A percentile compares a stretch with the other conserved stretches of the same genome.
Evolutionary conservation across 1,284 basidiomycete species (phyloP).

Genomic region (Ceratobasidium sp.): DNA sequence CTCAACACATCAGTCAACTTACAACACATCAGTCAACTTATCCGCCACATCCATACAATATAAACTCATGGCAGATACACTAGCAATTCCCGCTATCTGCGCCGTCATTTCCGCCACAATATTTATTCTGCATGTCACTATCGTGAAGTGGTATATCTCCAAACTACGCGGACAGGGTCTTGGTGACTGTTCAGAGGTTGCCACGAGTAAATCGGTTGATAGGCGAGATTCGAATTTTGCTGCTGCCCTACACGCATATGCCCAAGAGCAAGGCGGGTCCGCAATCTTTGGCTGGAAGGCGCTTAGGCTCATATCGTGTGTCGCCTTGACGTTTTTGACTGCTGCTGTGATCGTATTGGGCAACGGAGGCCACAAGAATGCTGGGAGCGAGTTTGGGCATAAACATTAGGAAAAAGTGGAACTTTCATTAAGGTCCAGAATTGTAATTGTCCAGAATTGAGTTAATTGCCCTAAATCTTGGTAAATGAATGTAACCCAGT

Average conservation of each 20-base stretch:
- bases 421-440: too few species aligned
- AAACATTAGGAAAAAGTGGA: constrained; percentile 8
- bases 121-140: constrained; percentile 1
- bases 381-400: background rate
- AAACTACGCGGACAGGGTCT: background rate
- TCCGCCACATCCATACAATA: constrained; percentile 2
- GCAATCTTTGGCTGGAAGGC: constrained; percentile 34
- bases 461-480: too few species aligned
- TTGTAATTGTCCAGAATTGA: too few species aligned
- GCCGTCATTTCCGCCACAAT: constrained; percentile 1
- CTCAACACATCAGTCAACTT: too few species aligned
- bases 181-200: background rate
- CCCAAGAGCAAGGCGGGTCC: constrained; percentile 17
- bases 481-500: too few species aligned
- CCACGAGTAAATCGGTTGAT: background rate
- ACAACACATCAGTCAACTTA: background rate
- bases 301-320: constrained; percentile 22
- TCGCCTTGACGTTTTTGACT: constrained; percentile 33
- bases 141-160: too few species aligned
- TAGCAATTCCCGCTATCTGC: constrained; percentile 17
- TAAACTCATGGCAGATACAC: background rate
- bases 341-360: constrained; percentile 19
- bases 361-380: constrained; percentile 20
- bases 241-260: constrained; percentile 4
- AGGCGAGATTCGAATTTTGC: constrained; percentile 27